Evolutionary conservation across 805 yeast species (phyloP), one percentile per base, ranked within the genome.

Genomic region (Starmerella geochares): DNA sequence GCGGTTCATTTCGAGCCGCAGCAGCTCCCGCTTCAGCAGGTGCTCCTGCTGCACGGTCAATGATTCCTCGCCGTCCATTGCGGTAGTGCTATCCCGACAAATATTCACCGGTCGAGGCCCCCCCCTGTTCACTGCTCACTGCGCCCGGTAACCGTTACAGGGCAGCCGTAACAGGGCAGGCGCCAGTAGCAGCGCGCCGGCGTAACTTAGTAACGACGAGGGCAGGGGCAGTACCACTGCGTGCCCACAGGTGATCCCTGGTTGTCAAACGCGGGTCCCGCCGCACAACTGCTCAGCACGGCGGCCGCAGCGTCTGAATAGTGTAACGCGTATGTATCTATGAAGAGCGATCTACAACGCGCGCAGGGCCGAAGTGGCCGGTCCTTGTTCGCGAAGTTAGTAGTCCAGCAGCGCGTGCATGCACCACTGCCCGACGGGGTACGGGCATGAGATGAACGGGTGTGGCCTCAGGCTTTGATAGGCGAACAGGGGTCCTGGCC

Each of bases 11-110:
- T 83, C 76, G 11, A 74, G 69, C 54, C 77, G 74, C 24, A 90
- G 67, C 16, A 90, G 71, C 65, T 85, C 88, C 59, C 94, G 79
- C 65, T 90, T 90, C 48, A 92, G 72, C 64, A 83, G 84, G 61
- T 90, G 96, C 65, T 86, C 95, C 63, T 88, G 86, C 0, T 76
- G 71, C 2, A 88, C 77, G 13, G 78, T 66, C 42, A 82, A 46
- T n/a, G 31, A 33, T 10, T 28, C 37, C 24, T 40, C 33, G 32
- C 33, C 44, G 23, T 40, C 44, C 44, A 40, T 40, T 38, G 29
- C n/a, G 29, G 42, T 3, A 14, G 17, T 9, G 20, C 27, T 14
- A 33, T 2, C 37, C 21, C 21, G 13, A 33, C 8, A 31, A 31
- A 16, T 2, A 7, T 33, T 33, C 17, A 7, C 37, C 16, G 37